phyloP scores from a whole-genome alignment of 2,329 filamentous ascomycete genomes.

The Pezicula radicicola region DNA sequence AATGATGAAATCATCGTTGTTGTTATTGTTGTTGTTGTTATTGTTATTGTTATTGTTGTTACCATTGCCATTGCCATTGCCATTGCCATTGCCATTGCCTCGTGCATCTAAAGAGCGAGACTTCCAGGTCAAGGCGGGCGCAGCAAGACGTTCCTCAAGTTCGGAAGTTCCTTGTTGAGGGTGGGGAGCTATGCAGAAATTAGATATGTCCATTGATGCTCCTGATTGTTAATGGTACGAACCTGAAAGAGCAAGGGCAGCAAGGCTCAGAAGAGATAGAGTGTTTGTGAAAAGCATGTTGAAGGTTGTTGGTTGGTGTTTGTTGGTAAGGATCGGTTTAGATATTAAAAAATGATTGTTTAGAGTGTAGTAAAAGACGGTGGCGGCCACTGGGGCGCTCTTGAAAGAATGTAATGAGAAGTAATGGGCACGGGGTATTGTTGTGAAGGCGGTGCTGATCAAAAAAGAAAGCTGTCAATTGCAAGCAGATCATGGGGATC shows the following conservation, averaged over 20 bases:
- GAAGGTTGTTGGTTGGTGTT: background rate
- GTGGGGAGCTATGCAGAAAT: conserved; percentile 16
- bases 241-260: conserved; percentile 20
- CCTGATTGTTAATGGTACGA: conserved; percentile 2
- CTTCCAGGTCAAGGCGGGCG: conserved; percentile 18
- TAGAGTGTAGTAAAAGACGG: conserved; percentile 11
- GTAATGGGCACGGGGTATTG: conserved; percentile 9
- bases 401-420: conserved; percentile 24
- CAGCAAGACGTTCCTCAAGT: conserved; percentile 10
- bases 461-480: conserved; percentile 2
- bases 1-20: conserved; percentile 8
- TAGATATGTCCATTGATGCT: background rate
- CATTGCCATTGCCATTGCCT: conserved; percentile 7
- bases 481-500: conserved; percentile 7
- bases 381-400: conserved; percentile 28
- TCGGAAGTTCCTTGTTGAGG: conserved; percentile 14
- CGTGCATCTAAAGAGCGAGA: conserved; percentile 7
- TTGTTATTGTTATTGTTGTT: background rate
- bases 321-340: conserved; percentile 2
- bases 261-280: conserved; percentile 18
- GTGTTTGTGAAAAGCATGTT: conserved; percentile 23
- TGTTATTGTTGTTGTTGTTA: conserved; percentile 8
- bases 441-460: conserved; percentile 18
- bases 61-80: conserved; percentile 1
- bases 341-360: conserved; percentile 17